Conservation (phyloP, 192 early-diverging fungal genomes). For the Backusella tarrabulga region DNA sequence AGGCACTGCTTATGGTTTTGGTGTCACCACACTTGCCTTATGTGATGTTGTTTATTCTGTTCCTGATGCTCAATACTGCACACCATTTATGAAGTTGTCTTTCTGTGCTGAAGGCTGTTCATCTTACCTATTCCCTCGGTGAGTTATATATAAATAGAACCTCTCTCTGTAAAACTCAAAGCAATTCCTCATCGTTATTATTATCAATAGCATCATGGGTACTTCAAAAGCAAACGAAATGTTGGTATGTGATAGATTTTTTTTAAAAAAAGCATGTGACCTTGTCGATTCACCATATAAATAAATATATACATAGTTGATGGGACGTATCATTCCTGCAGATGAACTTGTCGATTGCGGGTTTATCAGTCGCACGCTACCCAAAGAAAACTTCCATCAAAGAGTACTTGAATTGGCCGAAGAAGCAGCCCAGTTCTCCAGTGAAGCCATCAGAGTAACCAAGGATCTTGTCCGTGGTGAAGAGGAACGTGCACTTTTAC, state of each 20-base stretch:
- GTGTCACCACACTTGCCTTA: constrained; percentile 61
- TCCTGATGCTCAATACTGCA: constrained; percentile 63
- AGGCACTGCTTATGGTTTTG: constrained; percentile 70
- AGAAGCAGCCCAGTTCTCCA: constrained; percentile 50
- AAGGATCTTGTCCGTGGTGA: constrained; percentile 50
- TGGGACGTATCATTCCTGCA: constrained; percentile 53
- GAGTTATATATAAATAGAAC: neutral
- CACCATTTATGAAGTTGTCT: constrained; percentile 74
- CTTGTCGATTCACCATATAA: neutral
- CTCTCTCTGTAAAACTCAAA: neutral
- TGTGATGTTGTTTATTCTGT: constrained; percentile 69
- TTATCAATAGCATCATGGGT: constrained; percentile 55
- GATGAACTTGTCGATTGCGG: constrained; percentile 59
- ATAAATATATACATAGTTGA: constrained; percentile 27
- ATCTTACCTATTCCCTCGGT: constrained; percentile 63
- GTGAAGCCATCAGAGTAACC: constrained; percentile 55
- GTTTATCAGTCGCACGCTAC: constrained; percentile 53
- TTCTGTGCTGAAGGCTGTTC: constrained; percentile 78
- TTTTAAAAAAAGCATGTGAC: neutral
- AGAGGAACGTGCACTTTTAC: constrained; percentile 41
- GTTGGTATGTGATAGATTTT: constrained; percentile 28
- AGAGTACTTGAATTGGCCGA: constrained; percentile 49
- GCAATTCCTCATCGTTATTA: neutral
- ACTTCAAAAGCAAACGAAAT: constrained; percentile 60
- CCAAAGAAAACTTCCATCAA: constrained; percentile 48